Percentiles rank a stretch among this genome's conserved stretches.
These are phyloP conservation scores for Tetrapyrgos nigripes DNA, from an alignment of 1,284 basidiomycete species.

Conservation along the genomic window DNA sequence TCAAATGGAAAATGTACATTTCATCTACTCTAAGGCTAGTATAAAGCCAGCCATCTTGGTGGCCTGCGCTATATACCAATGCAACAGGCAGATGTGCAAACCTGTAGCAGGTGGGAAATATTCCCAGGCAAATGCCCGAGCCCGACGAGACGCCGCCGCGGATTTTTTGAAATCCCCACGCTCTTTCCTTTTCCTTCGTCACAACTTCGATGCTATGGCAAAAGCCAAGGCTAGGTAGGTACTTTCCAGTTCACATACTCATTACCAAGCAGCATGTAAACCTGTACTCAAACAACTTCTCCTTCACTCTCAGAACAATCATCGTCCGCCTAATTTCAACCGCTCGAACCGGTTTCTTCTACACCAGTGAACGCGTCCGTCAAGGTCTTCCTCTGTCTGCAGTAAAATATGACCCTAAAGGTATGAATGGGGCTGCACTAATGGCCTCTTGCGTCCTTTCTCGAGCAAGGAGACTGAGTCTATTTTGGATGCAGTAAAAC, in stretches of 20 bases:
- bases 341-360: slow-evolving; percentile 90
- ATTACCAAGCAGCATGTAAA: slow-evolving; percentile 3
- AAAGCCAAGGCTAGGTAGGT: slow-evolving; percentile 44
- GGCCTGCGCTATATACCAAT: no score
- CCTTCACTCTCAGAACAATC: slow-evolving; percentile 62
- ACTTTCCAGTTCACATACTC: not conserved
- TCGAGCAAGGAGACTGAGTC: no score
- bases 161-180: no score
- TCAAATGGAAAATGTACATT: no score
- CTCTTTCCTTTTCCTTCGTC: no score
- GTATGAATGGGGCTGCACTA: slow-evolving; percentile 50
- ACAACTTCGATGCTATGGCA: slow-evolving; percentile 18
- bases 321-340: slow-evolving; percentile 89
- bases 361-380: slow-evolving; percentile 79
- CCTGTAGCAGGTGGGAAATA: no score
- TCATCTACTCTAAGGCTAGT: no score
- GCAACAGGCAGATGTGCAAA: no score
- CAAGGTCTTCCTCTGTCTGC: slow-evolving; percentile 77
- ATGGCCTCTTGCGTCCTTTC: not conserved
- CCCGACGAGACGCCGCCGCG: no score
- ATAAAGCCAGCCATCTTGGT: no score
- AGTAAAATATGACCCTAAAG: slow-evolving; percentile 89
- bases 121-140: no score
- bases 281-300: not conserved
- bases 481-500: slow-evolving; percentile 56